A percentile compares a stretch with the other conserved stretches of the same genome.
Evolutionary conservation across 1,284 basidiomycete genomes (phyloP).

Genomic region (Cerrena zonata): DNA sequence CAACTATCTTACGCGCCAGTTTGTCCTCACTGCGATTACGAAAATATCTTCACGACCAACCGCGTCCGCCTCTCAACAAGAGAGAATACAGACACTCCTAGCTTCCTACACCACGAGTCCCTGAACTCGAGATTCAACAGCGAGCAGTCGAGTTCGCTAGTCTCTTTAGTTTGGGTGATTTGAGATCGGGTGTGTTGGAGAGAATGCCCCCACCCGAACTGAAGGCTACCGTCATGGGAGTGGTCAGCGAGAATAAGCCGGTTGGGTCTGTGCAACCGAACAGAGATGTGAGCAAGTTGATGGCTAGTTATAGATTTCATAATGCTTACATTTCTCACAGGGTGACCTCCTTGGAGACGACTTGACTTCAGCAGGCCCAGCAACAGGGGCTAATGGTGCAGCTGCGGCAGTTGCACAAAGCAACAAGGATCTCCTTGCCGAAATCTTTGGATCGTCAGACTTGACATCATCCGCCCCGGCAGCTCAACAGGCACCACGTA

Average conservation of each 20-base stretch:
- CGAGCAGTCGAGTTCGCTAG: constrained; percentile 91
- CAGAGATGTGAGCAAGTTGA: constrained; percentile 54
- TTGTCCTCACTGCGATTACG: constrained; percentile 83
- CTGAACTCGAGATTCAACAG: constrained; percentile 93
- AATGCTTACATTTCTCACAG: constrained; percentile 22
- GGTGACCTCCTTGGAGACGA: constrained; percentile 80
- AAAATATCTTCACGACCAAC: constrained; percentile 82
- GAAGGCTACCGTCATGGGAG: constrained; percentile 88
- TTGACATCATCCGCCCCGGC: constrained; percentile 36
- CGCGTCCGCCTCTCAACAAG: constrained; percentile 63
- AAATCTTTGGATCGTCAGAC: constrained; percentile 77
- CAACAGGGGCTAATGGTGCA: constrained; percentile 31
- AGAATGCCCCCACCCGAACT: constrained; percentile 97
- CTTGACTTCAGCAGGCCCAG: constrained; percentile 34
- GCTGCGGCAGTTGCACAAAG: constrained; percentile 47
- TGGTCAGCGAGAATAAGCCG: constrained; percentile 87
- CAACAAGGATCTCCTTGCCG: constrained; percentile 86
- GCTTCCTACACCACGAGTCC: constrained; percentile 75
- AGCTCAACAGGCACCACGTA: constrained; percentile 45
- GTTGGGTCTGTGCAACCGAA: constrained; percentile 81
- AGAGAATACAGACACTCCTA: constrained; percentile 73
- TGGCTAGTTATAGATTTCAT: constrained; percentile 6
- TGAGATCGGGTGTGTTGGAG: constrained; percentile 88
- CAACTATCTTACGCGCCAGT: constrained; percentile 88
- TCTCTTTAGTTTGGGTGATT: constrained; percentile 69